A percentile compares a stretch with the other conserved stretches of the same genome.
phyloP scores from a whole-genome alignment of 768 basidiomycete species.

The Hygrophoropsis aurantiaca region DNA sequence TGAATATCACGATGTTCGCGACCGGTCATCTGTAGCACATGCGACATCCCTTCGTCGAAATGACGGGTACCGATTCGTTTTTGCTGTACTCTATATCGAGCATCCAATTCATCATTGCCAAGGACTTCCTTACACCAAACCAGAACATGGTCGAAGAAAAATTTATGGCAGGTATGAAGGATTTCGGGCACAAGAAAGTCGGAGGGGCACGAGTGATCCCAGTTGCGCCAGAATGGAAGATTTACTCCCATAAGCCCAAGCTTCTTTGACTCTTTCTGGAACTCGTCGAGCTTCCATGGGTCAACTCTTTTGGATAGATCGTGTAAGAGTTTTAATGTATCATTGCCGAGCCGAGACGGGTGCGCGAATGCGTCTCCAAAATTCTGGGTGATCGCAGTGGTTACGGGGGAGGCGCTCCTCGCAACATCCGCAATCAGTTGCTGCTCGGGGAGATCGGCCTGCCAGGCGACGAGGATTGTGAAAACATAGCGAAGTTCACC shows the following conservation, averaged over 20 bases:
- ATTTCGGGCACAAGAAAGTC: slow-evolving; percentile 9
- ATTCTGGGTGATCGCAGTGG: slow-evolving; percentile 3
- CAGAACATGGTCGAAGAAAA: slow-evolving; percentile 11
- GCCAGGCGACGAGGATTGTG: slow-evolving; percentile 14
- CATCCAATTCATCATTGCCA: background rate
- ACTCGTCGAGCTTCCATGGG: slow-evolving; percentile 23
- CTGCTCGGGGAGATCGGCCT: slow-evolving; percentile 12
- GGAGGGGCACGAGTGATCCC: slow-evolving; percentile 14
- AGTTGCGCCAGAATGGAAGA: slow-evolving; percentile 23
- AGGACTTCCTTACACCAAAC: slow-evolving; percentile 11
- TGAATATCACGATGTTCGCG: slow-evolving; percentile 38
- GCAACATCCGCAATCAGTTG: slow-evolving; percentile 7
- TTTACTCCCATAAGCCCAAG: slow-evolving; percentile 28
- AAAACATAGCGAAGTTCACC: slow-evolving; percentile 4
- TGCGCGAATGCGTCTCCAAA: slow-evolving; percentile 11
- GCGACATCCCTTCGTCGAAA: slow-evolving; percentile 37
- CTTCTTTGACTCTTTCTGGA: slow-evolving; percentile 11
- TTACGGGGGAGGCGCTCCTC: slow-evolving; percentile 5
- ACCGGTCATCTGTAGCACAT: slow-evolving; percentile 42
- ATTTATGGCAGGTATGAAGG: slow-evolving; percentile 6
- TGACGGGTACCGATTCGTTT: slow-evolving; percentile 31
- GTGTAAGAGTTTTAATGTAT: background rate
- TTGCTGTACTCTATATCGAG: slow-evolving; percentile 1
- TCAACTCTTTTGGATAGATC: slow-evolving; percentile 2
- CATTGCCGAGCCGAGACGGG: slow-evolving; percentile 1